Conservation (phyloP, 1,284 basidiomycete genomes). For the Taiwanofungus camphoratus region DNA sequence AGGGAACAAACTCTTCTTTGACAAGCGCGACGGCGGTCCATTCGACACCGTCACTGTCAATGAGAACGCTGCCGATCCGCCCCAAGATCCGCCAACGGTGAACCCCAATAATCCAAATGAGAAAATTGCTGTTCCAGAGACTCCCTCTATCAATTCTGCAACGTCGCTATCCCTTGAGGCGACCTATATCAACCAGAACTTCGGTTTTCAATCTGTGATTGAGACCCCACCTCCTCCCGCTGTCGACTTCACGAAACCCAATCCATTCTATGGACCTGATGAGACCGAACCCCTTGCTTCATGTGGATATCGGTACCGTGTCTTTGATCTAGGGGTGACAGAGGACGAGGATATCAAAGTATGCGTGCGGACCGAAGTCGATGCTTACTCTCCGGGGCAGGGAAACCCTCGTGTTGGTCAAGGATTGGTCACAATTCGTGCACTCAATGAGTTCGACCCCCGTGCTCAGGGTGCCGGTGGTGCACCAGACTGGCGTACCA, state of each 20-base stretch:
- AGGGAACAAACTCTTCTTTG: conserved; percentile 92
- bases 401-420: conserved; percentile 69
- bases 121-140: conserved; percentile 57
- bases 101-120: conserved; percentile 73
- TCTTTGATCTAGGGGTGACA: conserved; percentile 89
- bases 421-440: conserved; percentile 86
- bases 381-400: conserved; percentile 73
- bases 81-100: conserved; percentile 76
- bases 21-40: conserved; percentile 97
- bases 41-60: conserved; percentile 98
- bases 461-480: conserved; percentile 86
- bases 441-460: conserved; percentile 97
- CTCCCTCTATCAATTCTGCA: conserved; percentile 85
- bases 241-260: conserved; percentile 76
- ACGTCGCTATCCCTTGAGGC: conserved; percentile 94
- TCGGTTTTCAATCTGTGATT: conserved; percentile 91
- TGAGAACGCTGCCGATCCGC: conserved; percentile 96
- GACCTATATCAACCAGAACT: conserved; percentile 99
- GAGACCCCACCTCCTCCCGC: conserved; percentile 61
- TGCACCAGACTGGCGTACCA: conserved; percentile 95
- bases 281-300: conserved; percentile 94
- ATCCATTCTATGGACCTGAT: conserved; percentile 94
- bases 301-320: conserved; percentile 93
- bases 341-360: conserved; percentile 85
- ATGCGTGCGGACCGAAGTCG: conserved; percentile 94